These are phyloP conservation scores for Salix dunnii DNA, from an alignment of 345 rosid species.

Conservation along the genomic window DNA sequence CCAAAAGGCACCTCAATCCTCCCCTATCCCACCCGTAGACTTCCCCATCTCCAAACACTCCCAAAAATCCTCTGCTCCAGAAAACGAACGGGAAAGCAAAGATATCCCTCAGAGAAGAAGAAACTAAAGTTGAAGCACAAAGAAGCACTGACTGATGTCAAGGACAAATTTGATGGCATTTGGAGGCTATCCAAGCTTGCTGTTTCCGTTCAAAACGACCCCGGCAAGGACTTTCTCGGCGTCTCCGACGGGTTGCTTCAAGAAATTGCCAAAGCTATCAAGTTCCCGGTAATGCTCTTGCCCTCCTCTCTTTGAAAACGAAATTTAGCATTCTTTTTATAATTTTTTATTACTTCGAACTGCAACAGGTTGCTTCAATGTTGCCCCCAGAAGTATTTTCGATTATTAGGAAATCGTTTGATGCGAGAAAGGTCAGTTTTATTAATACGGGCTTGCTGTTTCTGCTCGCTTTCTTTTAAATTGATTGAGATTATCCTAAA, in stretches of 20 bases:
- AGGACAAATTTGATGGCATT: constrained; percentile 68
- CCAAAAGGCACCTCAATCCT: constrained; percentile 7
- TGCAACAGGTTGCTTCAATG: constrained; percentile 76
- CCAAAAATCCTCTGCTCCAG: constrained; percentile 37
- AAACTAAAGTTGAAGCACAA: constrained; percentile 62
- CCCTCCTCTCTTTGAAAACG: neutral
- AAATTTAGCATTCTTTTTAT: neutral
- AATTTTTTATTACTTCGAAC: neutral
- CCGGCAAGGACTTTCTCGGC: constrained; percentile 72
- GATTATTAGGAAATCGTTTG: constrained; percentile 87
- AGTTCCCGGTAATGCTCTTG: constrained; percentile 59
- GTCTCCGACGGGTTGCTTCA: constrained; percentile 69
- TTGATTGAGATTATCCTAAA: neutral
- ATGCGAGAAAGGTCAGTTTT: constrained; percentile 75
- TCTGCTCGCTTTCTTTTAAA: neutral
- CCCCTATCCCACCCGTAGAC: constrained; percentile 14
- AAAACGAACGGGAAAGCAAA: constrained; percentile 75
- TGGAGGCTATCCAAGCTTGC: constrained; percentile 86
- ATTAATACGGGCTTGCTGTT: neutral
- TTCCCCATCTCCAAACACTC: constrained; percentile 28
- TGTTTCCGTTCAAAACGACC: constrained; percentile 67
- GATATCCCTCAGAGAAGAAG: constrained; percentile 96
- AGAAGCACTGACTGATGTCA: constrained; percentile 40
- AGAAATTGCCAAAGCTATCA: constrained; percentile 68
- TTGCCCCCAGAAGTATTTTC: constrained; percentile 77